Conservation (phyloP, 1,139 yeast genomes). For the Hansenula sp. region DNA sequence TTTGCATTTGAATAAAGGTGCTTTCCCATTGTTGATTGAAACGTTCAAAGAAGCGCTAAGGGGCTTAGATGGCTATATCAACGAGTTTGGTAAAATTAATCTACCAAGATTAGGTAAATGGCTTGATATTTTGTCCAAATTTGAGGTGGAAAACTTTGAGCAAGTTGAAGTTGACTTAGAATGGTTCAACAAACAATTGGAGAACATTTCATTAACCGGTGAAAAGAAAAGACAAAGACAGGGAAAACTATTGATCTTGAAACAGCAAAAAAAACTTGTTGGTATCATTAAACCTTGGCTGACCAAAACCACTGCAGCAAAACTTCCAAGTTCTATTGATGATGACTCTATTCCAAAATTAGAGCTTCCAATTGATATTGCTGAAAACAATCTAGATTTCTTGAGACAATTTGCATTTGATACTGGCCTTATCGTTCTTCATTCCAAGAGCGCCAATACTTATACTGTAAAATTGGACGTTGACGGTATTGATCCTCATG, state of each 20-base stretch:
- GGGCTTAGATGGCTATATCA: constrained; percentile 78
- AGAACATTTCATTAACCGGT: constrained; percentile 72
- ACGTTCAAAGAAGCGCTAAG: constrained; percentile 81
- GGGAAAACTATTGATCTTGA: constrained; percentile 64
- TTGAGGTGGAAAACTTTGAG: constrained; percentile 77
- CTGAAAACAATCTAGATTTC: constrained; percentile 53
- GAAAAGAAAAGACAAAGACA: constrained; percentile 60
- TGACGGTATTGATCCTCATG: constrained; percentile 68
- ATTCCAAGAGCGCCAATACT: constrained; percentile 49
- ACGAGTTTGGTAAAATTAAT: constrained; percentile 79
- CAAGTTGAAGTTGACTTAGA: constrained; percentile 79
- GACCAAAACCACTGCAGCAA: constrained; percentile 36
- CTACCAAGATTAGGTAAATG: constrained; percentile 67
- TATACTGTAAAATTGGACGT: constrained; percentile 62
- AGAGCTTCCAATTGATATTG: constrained; percentile 40
- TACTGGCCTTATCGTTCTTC: constrained; percentile 61
- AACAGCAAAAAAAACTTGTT: constrained; percentile 62
- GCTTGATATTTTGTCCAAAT: constrained; percentile 64
- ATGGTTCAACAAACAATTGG: constrained; percentile 86
- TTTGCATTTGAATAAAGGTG: constrained; percentile 89
- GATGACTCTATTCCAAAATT: constrained; percentile 49
- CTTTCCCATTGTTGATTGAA: constrained; percentile 83
- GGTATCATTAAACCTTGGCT: constrained; percentile 69
- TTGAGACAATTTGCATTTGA: constrained; percentile 61
- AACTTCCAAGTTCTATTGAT: constrained; percentile 26